Base-by-base conservation (phyloP, 1,139 yeast genomes). In the Pichia sp. region DNA sequence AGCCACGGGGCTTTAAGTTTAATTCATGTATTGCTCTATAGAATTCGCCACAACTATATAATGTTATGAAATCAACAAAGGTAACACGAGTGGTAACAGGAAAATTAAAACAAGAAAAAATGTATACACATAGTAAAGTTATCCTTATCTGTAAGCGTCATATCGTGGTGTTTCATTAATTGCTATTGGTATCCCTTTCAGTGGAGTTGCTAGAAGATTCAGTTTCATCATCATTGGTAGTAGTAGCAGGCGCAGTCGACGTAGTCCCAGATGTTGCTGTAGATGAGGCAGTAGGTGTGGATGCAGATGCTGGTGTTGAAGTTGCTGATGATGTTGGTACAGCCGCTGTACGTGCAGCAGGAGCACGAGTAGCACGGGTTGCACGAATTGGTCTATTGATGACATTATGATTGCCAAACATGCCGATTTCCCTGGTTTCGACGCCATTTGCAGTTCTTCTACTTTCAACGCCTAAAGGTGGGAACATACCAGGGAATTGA, bases 401-500 rank as follows among this genome's bases (percentile, higher is more conserved):
- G 31, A 7, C 9, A 24, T 12, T 37, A 35, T 32, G 21, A 8
- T 42, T 27, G 15, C 40, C 39, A 34, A 48, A 48, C 48, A 48
- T 45, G 5, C 44, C 34, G n/a, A 48, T 24, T 28, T 51, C 53
- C 30, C 53, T 42, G 1, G 81, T 76, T 32, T 68, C 73, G 3
- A 78, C 77, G 0, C 83, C 83, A 44, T 59, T 56, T 1, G 69
- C 61, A 0, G 79, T 74, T 57, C 85, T 65, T 56, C 79, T 68
- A 53, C 83, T 77, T 3, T 75, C 65, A 19, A 79, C 76, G 0
- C 83, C 83, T 4, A 72, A 58, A 0, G 78, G 76, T 0, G 78
- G 76, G 54, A 75, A 76, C 48, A 73, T 19, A 3, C 54, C 54
- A 3, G 42, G 36, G 15, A 40, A 38, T n/a, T 32, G 31, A 6